Evolutionary conservation across 2,329 filamentous ascomycete genomes (phyloP).

Genomic region (Penicillium occitanis): DNA sequence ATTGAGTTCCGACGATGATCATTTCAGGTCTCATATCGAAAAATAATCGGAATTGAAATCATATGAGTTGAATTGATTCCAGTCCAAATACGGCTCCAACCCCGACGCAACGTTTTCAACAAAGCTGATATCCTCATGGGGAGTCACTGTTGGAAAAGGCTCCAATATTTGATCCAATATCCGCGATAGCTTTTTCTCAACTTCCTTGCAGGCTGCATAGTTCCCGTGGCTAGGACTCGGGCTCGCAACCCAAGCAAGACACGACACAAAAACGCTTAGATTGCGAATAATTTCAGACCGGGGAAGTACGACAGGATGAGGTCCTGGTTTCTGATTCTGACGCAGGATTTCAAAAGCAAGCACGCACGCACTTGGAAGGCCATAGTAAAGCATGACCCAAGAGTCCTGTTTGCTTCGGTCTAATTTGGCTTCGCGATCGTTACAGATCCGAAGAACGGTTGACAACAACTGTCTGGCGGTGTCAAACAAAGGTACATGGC

Average conservation of each 20-base stretch:
- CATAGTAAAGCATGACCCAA: constrained; percentile 34
- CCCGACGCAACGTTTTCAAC: constrained; percentile 34
- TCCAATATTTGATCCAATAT: constrained; percentile 40
- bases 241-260: constrained; percentile 33
- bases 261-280: constrained; percentile 27
- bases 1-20: no score
- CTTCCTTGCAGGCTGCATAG: constrained; percentile 37
- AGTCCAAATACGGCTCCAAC: constrained; percentile 35
- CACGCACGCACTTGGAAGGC: constrained; percentile 32
- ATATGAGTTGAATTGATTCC: constrained; percentile 34
- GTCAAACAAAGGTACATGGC: constrained; percentile 34
- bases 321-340: constrained; percentile 32
- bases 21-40: constrained; percentile 7
- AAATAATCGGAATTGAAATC: constrained; percentile 33
- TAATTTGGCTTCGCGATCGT: constrained; percentile 30
- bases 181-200: constrained; percentile 37
- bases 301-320: constrained; percentile 23
- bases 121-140: constrained; percentile 24
- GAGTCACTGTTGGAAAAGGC: constrained; percentile 30
- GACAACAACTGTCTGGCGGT: constrained; percentile 34
- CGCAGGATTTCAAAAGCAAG: constrained; percentile 32
- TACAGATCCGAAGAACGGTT: constrained; percentile 32
- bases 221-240: constrained; percentile 38
- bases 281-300: constrained; percentile 29
- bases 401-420: constrained; percentile 37